Base-by-base conservation (phyloP, 805 yeast species). In the Wickerhamomyces bovis region DNA sequence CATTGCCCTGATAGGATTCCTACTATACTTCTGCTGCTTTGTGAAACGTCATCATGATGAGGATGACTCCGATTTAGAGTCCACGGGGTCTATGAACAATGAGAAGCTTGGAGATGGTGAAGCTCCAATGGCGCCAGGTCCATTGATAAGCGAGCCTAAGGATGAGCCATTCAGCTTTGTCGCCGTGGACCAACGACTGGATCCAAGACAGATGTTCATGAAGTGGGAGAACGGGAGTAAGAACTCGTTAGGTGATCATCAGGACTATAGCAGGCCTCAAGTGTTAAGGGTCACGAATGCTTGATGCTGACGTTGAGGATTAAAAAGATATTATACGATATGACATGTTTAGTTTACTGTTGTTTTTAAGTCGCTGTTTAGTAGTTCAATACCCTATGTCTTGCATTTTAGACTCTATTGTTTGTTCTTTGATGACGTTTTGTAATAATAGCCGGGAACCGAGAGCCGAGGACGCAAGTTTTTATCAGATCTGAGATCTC, bases 171-270 rank as follows among this genome's bases (percentile, higher is more conserved):
- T 50, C 23, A 47, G 46, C 22, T 60, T 68, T 40, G 59, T 55
- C 18, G 62, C 64, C 44, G 78, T 78, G n/a, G 87, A 81, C 62
- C 82, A 76, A 55, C 63, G 87, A 38, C 61, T 81, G 45, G 86
- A 81, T 52, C 86, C 86, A 6, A 64, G 69, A 44, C 72, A 72
- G 41, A 68, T 78, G 67, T 71, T 73, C 50, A 69, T 75, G 71
- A 65, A 65, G 46, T 70, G 72, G 67, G 75, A 67, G 41, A 71
- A 70, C 53, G 71, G 69, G 31, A 73, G 80, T 8, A 62, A 69
- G 39, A 64, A 72, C 41, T 69, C 77, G 30, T 56, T 80, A 31
- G 76, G 71, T 18, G 86, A 80, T 56, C 76, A 80, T 47, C 68
- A 69, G 51, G 85, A 81, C 55, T 80, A 80, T 54, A 70, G 78